These are phyloP conservation scores for Colletotrichum tofieldiae DNA, from an alignment of 2,329 filamentous ascomycete species.

Conservation along the genomic window DNA sequence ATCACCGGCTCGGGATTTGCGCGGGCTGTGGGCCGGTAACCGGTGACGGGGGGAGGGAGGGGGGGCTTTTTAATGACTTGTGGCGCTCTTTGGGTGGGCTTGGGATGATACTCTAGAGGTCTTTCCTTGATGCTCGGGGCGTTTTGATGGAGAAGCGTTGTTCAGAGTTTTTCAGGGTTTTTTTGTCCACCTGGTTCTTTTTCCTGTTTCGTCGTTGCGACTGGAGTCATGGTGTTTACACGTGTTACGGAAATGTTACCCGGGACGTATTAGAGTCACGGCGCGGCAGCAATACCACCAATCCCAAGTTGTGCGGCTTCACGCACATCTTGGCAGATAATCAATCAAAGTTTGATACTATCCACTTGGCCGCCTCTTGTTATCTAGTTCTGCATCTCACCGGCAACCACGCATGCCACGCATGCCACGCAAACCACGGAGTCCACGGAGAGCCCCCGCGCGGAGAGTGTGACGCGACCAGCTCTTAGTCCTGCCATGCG, in stretches of 20 bases:
- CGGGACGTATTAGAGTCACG: conserved; percentile 3
- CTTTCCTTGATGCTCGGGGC: neutral
- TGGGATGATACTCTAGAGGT: neutral
- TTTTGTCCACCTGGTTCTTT: neutral
- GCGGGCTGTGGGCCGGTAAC: neutral
- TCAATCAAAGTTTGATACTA: neutral
- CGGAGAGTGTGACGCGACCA: neutral
- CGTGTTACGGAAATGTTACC: neutral
- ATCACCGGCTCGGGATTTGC: conserved; percentile 4
- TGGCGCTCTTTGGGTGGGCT: neutral
- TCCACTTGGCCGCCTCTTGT: neutral
- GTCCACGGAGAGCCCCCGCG: neutral
- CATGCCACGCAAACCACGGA: neutral
- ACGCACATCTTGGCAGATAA: conserved; percentile 8
- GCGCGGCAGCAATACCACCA: conserved; percentile 27
- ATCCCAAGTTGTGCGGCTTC: neutral
- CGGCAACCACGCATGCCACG: neutral
- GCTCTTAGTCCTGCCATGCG: neutral
- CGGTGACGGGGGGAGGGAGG: neutral
- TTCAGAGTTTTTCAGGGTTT: neutral
- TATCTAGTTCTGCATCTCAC: neutral
- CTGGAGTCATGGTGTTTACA: conserved; percentile 22
- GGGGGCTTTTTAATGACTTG: neutral
- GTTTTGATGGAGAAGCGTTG: neutral
- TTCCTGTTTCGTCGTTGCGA: neutral